Percentiles rank a stretch among this genome's conserved stretches.
Evolutionary conservation across 345 rosid genomes (phyloP).

Genomic region (Orychophragmus violaceus): DNA sequence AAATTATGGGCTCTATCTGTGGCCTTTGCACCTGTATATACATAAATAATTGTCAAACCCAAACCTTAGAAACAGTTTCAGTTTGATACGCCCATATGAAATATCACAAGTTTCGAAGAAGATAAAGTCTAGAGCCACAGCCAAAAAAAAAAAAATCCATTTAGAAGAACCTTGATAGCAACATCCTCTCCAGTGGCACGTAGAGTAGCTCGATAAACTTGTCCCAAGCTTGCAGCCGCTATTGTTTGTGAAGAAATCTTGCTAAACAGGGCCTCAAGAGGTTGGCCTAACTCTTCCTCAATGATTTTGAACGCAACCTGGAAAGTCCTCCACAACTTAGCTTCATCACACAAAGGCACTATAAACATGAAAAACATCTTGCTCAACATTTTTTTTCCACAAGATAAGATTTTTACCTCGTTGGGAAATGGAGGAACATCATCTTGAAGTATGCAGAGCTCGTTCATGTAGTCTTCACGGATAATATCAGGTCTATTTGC

Average conservation of each 20-base stretch:
- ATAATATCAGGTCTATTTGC: constrained; percentile 95
- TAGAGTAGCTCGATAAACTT: constrained; percentile 95
- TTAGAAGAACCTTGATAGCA: constrained; percentile 75
- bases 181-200: constrained; percentile 85
- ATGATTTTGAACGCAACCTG: constrained; percentile 89
- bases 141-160: background rate
- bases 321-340: constrained; percentile 23
- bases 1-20: constrained; percentile 83
- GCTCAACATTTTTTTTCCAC: background rate
- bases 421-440: constrained; percentile 95
- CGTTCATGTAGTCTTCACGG: constrained; percentile 96
- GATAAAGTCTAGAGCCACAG: background rate
- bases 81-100: background rate
- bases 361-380: background rate
- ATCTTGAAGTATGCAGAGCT: constrained; percentile 95
- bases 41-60: background rate
- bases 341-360: background rate
- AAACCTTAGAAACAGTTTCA: background rate
- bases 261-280: constrained; percentile 82
- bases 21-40: constrained; percentile 85
- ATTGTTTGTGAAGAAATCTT: constrained; percentile 78
- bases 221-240: constrained; percentile 97
- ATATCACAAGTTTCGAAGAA: constrained; percentile 5
- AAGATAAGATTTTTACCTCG: constrained; percentile 41
- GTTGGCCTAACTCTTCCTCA: constrained; percentile 87